phyloP scores from a whole-genome alignment of 306 rosid genomes.

The Lagenaria siceraria region DNA sequence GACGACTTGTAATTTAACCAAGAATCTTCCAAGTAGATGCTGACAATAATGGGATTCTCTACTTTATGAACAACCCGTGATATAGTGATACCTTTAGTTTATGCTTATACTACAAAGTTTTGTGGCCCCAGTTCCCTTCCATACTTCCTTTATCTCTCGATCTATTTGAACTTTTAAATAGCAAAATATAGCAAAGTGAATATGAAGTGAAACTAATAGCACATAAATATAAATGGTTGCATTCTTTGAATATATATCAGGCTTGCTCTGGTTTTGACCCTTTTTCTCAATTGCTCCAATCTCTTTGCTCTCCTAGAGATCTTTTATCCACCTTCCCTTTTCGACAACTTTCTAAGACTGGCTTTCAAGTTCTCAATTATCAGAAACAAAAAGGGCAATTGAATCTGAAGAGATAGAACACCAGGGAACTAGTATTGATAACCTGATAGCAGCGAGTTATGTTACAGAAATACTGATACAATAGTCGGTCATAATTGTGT shows the following conservation, averaged over 20 bases:
- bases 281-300: neutral
- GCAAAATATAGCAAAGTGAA: neutral
- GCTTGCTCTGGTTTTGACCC: neutral
- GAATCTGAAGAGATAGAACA: neutral
- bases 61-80: neutral
- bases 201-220: neutral
- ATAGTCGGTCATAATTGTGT: too few relatives aligned
- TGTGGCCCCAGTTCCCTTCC: neutral
- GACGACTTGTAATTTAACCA: too few relatives aligned
- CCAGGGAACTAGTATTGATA: neutral
- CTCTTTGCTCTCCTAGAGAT: neutral
- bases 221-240: neutral
- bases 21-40: neutral
- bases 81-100: neutral
- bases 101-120: neutral
- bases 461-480: neutral
- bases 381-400: neutral
- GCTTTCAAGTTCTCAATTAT: neutral
- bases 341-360: neutral
- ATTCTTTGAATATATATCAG: neutral
- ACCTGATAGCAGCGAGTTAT: neutral
- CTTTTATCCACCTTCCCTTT: neutral
- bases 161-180: neutral
- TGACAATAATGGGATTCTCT: neutral
- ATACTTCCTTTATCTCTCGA: neutral